These are phyloP conservation scores for Phytophthora fragariae DNA, from an alignment of 352 stramenopile genomes.

Conservation along the genomic window DNA sequence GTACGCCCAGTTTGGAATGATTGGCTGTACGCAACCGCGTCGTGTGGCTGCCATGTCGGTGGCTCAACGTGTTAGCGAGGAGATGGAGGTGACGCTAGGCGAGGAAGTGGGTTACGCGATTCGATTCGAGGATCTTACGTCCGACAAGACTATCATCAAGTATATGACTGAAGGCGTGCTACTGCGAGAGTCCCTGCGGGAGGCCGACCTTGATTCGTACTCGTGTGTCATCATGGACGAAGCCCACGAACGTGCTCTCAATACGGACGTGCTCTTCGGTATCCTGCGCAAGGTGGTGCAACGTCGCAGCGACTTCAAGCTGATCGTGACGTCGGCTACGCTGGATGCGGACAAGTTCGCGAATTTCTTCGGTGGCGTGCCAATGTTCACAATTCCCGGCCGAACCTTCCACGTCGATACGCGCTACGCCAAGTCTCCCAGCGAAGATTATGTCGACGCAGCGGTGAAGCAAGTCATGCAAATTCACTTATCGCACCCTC, in stretches of 20 bases:
- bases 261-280: conserved; percentile 95
- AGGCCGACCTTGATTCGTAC: conserved; percentile 90
- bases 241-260: conserved; percentile 94
- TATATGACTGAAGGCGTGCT: conserved; percentile 96
- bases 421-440: conserved; percentile 93
- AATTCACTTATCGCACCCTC: conserved; percentile 97
- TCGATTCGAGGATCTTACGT: conserved; percentile 95
- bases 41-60: conserved; percentile 99
- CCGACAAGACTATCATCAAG: conserved; percentile 97
- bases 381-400: conserved; percentile 97
- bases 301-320: conserved; percentile 90
- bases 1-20: conserved; percentile 89
- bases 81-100: conserved; percentile 95
- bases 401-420: conserved; percentile 89
- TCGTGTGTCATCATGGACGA: conserved; percentile 95
- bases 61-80: conserved; percentile 97
- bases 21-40: conserved; percentile 98
- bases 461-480: conserved; percentile 98
- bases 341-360: conserved; percentile 98
- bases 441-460: conserved; percentile 98
- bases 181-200: conserved; percentile 94
- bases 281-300: conserved; percentile 93
- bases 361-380: conserved; percentile 96
- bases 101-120: conserved; percentile 94
- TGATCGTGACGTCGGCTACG: conserved; percentile 96